A percentile compares a stretch with the other conserved stretches of the same genome.
These are phyloP conservation scores for Coemansia nantahalensis DNA, from an alignment of 192 early-diverging fungal genomes.

Conservation along the genomic window DNA sequence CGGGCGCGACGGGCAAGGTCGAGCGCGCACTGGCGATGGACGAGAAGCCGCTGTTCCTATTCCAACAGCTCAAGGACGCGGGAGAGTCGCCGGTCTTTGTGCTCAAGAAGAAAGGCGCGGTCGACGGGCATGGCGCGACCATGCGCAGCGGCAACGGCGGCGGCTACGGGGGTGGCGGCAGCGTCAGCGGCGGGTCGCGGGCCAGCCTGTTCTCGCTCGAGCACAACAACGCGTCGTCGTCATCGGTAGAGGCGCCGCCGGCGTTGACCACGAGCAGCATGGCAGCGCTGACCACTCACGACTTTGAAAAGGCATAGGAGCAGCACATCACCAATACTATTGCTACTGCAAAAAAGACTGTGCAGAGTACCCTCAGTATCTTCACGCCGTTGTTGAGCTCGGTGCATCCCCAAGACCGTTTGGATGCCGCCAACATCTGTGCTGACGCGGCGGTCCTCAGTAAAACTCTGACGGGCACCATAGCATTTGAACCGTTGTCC, in stretches of 20 bases:
- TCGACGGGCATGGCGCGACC: not conserved
- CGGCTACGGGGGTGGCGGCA: slow-evolving; percentile 19
- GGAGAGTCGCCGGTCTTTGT: slow-evolving; percentile 72
- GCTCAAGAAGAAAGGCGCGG: slow-evolving; percentile 58
- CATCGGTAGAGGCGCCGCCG: slow-evolving; percentile 33
- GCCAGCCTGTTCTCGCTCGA: slow-evolving; percentile 44
- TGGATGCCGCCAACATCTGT: no score
- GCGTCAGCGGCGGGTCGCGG: slow-evolving; percentile 30
- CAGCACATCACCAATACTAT: no score
- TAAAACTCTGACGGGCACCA: no score
- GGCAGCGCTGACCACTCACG: slow-evolving; percentile 16
- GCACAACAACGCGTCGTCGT: slow-evolving; percentile 44
- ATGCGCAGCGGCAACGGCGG: slow-evolving; percentile 6
- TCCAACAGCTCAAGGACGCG: slow-evolving; percentile 71
- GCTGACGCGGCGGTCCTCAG: no score
- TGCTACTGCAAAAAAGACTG: no score
- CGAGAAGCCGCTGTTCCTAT: slow-evolving; percentile 66
- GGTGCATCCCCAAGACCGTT: no score
- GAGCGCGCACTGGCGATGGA: slow-evolving; percentile 66
- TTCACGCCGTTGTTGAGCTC: no score
- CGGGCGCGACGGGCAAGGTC: slow-evolving; percentile 55
- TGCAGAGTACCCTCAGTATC: no score
- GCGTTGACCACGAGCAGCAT: slow-evolving; percentile 12
- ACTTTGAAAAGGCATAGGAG: slow-evolving; percentile 38
- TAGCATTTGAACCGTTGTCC: no score